These are phyloP conservation scores for Poa annua DNA, from an alignment of 176 grass and related monocot genomes.

Conservation along the genomic window DNA sequence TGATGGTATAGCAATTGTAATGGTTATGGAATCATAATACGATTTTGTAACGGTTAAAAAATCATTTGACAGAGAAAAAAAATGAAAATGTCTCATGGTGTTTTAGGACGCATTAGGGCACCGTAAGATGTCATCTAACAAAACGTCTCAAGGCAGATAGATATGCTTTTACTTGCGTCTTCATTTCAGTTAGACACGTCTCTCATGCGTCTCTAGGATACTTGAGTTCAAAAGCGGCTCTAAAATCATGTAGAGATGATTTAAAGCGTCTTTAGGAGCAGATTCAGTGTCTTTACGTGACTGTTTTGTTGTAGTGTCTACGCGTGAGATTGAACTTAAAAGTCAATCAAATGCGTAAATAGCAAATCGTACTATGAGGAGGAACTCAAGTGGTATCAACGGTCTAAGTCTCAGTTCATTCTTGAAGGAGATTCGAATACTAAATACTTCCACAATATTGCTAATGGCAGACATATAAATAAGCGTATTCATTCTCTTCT, in stretches of 20 bases:
- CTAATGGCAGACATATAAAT: no score
- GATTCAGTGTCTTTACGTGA: no score
- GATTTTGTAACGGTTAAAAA: not conserved
- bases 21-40: not conserved
- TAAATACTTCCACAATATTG: no score
- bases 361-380: no score
- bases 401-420: no score
- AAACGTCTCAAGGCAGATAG: not conserved
- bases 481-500: no score
- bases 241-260: not conserved
- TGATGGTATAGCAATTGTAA: not conserved
- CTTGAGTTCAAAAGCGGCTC: not conserved
- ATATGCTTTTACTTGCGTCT: not conserved
- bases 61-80: not conserved
- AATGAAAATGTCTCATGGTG: not conserved
- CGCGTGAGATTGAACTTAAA: no score
- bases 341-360: no score
- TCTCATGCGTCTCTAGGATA: not conserved
- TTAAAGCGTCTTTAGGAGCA: not conserved
- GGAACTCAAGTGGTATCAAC: no score
- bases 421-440: no score
- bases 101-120: not conserved
- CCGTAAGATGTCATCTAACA: not conserved
- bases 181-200: not conserved
- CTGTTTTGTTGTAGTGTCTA: no score